phyloP scores from a whole-genome alignment of 2,329 filamentous ascomycete genomes.

The Fusarium udum region DNA sequence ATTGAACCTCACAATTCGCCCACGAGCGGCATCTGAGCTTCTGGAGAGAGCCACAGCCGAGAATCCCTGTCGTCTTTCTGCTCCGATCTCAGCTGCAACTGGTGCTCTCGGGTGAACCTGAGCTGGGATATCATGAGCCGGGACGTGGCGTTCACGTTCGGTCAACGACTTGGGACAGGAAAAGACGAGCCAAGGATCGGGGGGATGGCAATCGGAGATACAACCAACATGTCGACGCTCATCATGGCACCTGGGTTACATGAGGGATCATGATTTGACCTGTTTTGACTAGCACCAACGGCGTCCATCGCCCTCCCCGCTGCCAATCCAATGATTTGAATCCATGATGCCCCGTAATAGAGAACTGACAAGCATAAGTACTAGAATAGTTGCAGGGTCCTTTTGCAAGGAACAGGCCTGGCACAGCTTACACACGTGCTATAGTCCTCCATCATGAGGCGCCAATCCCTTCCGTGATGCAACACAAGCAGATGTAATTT shows the following conservation, averaged over 20 bases:
- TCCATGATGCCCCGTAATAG: not conserved
- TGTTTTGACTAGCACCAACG: slow-evolving; percentile 24
- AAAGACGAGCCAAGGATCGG: slow-evolving; percentile 33
- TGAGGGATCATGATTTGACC: slow-evolving; percentile 29
- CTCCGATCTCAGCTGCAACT: slow-evolving; percentile 31
- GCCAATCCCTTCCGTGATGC: slow-evolving; percentile 20
- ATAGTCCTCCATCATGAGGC: slow-evolving; percentile 34
- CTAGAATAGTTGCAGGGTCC: slow-evolving; percentile 20
- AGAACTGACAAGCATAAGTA: slow-evolving; percentile 21
- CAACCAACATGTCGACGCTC: slow-evolving; percentile 1
- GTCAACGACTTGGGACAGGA: slow-evolving; percentile 38
- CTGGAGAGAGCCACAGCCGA: slow-evolving; percentile 11
- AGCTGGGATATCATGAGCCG: slow-evolving; percentile 25
- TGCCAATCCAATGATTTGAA: not conserved
- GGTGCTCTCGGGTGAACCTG: not conserved
- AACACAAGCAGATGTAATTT: slow-evolving; percentile 21
- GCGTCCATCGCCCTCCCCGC: not conserved
- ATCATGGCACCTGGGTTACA: slow-evolving; percentile 30
- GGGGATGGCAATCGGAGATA: slow-evolving; percentile 22
- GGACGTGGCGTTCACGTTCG: slow-evolving; percentile 22
- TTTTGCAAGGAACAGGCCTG: slow-evolving; percentile 20
- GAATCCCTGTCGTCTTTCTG: slow-evolving; percentile 5
- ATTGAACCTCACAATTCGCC: slow-evolving; percentile 26
- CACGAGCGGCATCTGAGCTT: slow-evolving; percentile 36
- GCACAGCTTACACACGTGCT: slow-evolving; percentile 38